A percentile compares a stretch with the other conserved stretches of the same genome.
Evolutionary conservation across 305 asterid genomes (phyloP).

Genomic region (Stenogyne calaminthoides): DNA sequence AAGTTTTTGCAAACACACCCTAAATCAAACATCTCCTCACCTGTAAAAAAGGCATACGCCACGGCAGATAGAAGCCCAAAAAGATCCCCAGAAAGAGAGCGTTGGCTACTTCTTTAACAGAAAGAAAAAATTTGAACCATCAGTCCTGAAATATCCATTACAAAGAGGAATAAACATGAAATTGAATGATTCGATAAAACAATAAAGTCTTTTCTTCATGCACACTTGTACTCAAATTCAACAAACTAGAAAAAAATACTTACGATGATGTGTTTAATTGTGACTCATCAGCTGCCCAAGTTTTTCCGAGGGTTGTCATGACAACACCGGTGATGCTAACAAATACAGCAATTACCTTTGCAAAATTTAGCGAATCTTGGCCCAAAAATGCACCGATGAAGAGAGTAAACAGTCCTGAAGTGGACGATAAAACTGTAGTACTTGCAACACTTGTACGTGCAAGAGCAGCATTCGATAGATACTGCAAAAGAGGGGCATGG

Average conservation of each 20-base stretch:
- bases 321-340: conserved; percentile 93
- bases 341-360: conserved; percentile 85
- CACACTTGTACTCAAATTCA: neutral
- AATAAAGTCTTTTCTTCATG: neutral
- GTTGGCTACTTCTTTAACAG: conserved; percentile 73
- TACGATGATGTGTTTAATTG: conserved; percentile 63
- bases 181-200: conserved; percentile 6
- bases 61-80: conserved; percentile 94
- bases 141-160: conserved; percentile 60
- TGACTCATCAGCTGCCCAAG: conserved; percentile 95
- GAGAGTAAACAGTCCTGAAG: conserved; percentile 95
- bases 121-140: conserved; percentile 61
- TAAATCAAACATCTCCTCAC: conserved; percentile 41
- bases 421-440: conserved; percentile 94
- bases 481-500: conserved; percentile 52
- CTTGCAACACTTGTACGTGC: conserved; percentile 99
- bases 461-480: conserved; percentile 98
- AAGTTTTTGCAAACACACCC: no score
- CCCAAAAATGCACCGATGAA: conserved; percentile 93
- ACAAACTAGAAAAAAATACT: conserved; percentile 36
- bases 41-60: conserved; percentile 88
- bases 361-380: conserved; percentile 75
- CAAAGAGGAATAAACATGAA: conserved; percentile 44
- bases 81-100: conserved; percentile 87
- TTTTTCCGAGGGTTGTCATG: conserved; percentile 96